Evolutionary conservation across 2,329 filamentous ascomycete species (phyloP).

Genomic region (Penicillium sumatraense): DNA sequence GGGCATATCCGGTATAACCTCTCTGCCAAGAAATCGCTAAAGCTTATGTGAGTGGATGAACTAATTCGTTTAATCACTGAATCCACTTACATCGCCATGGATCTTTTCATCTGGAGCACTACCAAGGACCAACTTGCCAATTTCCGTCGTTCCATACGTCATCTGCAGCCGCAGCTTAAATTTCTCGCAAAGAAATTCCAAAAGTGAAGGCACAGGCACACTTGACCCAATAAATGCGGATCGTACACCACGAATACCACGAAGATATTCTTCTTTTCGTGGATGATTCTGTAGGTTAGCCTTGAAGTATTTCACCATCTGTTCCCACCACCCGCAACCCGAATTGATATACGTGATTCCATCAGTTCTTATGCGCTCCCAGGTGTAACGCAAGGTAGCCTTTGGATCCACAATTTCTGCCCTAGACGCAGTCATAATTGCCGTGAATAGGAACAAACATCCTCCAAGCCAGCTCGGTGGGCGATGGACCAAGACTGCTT

Average conservation of each 20-base stretch:
- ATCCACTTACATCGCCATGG: not conserved
- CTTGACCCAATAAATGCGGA: not conserved
- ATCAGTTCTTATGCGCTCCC: not conserved
- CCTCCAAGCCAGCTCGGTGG: not conserved
- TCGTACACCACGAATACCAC: not conserved
- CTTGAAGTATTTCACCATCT: not conserved
- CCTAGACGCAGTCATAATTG: not conserved
- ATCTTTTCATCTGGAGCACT: not conserved
- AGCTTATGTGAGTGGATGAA: not conserved
- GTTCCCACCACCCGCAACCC: not conserved
- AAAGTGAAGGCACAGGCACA: not conserved
- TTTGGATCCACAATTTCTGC: not conserved
- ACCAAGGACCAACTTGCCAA: not conserved
- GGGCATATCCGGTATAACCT: not conserved
- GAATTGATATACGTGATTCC: not conserved
- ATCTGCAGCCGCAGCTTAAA: not conserved
- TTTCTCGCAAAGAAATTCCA: not conserved
- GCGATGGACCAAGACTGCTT: not conserved
- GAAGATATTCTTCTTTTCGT: not conserved
- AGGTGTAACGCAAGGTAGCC: not conserved
- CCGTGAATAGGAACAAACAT: not conserved
- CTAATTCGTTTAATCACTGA: not conserved
- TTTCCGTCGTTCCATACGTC: not conserved
- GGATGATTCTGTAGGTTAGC: not conserved
- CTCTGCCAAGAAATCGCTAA: not conserved